A percentile compares a stretch with the other conserved stretches of the same genome.
phyloP scores from a whole-genome alignment of 1,284 basidiomycete species.

The Tetrapyrgos nigripes region DNA sequence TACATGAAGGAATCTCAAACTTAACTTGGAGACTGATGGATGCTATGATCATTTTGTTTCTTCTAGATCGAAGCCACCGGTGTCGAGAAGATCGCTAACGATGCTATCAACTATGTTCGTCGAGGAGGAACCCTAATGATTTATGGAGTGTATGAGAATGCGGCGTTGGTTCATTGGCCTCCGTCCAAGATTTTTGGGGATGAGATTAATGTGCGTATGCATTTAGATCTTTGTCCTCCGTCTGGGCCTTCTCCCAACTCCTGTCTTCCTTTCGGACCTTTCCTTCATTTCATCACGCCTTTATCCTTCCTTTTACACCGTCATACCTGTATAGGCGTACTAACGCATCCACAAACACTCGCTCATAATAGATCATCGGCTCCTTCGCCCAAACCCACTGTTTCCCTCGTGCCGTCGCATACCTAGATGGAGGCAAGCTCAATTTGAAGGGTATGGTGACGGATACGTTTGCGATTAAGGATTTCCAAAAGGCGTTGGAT shows the following conservation, averaged over 20 bases:
- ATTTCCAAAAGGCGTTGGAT: conserved; percentile 84
- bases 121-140: conserved; percentile 79
- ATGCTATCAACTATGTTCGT: conserved; percentile 84
- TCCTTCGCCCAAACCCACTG: conserved; percentile 87
- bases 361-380: conserved; percentile 77
- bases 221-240: background rate
- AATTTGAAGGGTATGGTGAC: conserved; percentile 87
- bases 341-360: too few species aligned
- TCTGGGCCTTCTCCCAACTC: background rate
- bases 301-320: too few species aligned
- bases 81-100: conserved; percentile 80
- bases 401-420: conserved; percentile 89
- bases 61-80: conserved; percentile 81
- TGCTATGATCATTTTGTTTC: background rate
- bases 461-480: conserved; percentile 75
- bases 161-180: conserved; percentile 71
- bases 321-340: too few species aligned
- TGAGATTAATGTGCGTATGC: conserved; percentile 71
- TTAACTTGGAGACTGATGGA: too few species aligned
- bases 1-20: too few species aligned
- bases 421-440: conserved; percentile 86
- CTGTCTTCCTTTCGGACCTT: too few species aligned
- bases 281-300: too few species aligned
- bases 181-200: conserved; percentile 75
- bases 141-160: conserved; percentile 79